Evolutionary conservation across 2,329 filamentous ascomycete species (phyloP), one percentile per base, ranked within the genome.

Genomic region (Massarina eburnea): DNA sequence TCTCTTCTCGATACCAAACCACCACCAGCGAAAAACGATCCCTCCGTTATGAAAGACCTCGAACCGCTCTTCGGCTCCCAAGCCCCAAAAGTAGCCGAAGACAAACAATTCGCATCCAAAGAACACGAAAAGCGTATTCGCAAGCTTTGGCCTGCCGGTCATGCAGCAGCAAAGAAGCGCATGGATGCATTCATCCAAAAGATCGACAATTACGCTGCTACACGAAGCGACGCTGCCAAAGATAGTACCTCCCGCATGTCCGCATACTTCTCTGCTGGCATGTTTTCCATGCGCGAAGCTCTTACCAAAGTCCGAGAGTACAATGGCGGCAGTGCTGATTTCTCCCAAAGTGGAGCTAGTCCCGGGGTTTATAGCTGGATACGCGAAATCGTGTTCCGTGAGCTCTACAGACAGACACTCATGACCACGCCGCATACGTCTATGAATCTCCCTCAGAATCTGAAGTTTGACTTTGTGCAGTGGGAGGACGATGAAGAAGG

Each of bases 401-500:
- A 79, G 49, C 68, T 78, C 19, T 79, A 79, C 56, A 66, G 76
- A 10, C 76, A 79, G 43, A 73, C 73, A 3, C 73, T 71, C 5
- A 58, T 77, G 43, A 66, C 62, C 9, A 75, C 71, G 0, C 76
- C 76, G 0, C 76, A 79, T 45, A 76, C 70, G 3, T 64, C 65
- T 14, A 78, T 80, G 74, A 78, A 77, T 29, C 54, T 78, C 1
- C 76, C 76, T 0, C 74, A 77, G 40, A 78, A 78, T 42, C 64
- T 79, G 17, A 79, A 79, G 43, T 77, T 79, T 48, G 74, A 78
- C 45, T 74, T 73, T 32, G 74, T 78, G 18, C 48, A 75, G 15
- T 79, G 76, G 76, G 75, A 78, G 55, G 70, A 77, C 9, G 76
- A 78, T 46, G 64, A 75, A 33, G 74, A 76, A 49, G 75, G 74